Percentiles rank a stretch among this genome's conserved stretches.
phyloP scores from a whole-genome alignment of 441 rosid genomes.

The Brassica balearica region DNA sequence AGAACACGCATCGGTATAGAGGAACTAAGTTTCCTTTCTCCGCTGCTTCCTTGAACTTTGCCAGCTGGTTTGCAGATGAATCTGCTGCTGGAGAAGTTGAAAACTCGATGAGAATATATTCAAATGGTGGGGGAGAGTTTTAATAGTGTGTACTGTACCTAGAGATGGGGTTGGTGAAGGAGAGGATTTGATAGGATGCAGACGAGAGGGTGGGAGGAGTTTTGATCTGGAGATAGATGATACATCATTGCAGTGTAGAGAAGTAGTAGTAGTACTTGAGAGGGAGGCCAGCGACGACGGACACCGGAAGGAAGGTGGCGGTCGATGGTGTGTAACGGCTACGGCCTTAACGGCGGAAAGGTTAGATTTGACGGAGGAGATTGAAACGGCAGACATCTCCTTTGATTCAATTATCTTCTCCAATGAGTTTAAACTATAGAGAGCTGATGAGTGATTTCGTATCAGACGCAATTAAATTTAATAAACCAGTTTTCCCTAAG shows the following conservation, averaged over 20 bases:
- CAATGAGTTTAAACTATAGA: neutral
- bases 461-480: neutral
- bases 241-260: constrained; percentile 41
- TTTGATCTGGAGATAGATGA: constrained; percentile 39
- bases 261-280: constrained; percentile 10
- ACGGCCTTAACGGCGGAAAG: constrained; percentile 51
- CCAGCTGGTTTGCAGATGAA: constrained; percentile 57
- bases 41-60: constrained; percentile 70
- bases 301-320: constrained; percentile 29
- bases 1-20: constrained; percentile 70
- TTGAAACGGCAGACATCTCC: constrained; percentile 34
- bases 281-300: constrained; percentile 19
- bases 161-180: constrained; percentile 53
- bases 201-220: constrained; percentile 40
- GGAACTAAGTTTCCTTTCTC: constrained; percentile 82
- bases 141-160: constrained; percentile 42
- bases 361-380: constrained; percentile 32
- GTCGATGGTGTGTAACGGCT: constrained; percentile 46
- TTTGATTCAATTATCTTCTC: constrained; percentile 16
- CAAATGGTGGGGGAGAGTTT: neutral
- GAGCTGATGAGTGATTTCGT: neutral
- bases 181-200: constrained; percentile 51
- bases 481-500: neutral
- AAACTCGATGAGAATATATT: constrained; percentile 4
- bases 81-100: constrained; percentile 1